Conservation (phyloP, 805 yeast genomes). For the Candida peoriensis region DNA sequence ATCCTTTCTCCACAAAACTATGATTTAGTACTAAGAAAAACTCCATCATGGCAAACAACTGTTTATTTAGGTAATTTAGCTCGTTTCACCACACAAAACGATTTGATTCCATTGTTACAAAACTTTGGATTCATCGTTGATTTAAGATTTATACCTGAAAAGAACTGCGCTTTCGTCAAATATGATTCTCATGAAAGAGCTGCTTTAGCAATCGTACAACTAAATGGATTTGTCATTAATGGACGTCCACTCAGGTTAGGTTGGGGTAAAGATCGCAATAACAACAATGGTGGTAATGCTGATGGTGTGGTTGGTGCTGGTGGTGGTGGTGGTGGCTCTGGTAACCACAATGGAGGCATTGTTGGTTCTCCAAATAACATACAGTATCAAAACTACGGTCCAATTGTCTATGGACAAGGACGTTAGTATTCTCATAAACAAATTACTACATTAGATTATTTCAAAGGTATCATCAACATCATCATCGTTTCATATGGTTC, state of each 20-base stretch:
- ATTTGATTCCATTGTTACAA: slow-evolving; percentile 67
- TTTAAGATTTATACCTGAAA: slow-evolving; percentile 73
- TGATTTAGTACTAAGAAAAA: slow-evolving; percentile 67
- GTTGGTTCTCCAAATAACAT: too few species aligned
- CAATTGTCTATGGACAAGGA: slow-evolving; percentile 10
- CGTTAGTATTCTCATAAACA: too few species aligned
- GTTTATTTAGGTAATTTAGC: slow-evolving; percentile 85
- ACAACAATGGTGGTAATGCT: too few species aligned
- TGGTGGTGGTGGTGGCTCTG: too few species aligned
- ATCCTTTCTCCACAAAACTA: slow-evolving; percentile 47
- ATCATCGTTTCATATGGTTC: too few species aligned
- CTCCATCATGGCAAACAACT: slow-evolving; percentile 81
- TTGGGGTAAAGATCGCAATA: slow-evolving; percentile 70
- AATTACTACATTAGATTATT: too few species aligned
- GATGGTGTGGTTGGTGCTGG: too few species aligned
- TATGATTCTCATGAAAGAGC: slow-evolving; percentile 86
- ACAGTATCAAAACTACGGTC: slow-evolving; percentile 11
- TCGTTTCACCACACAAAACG: slow-evolving; percentile 67
- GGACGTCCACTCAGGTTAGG: slow-evolving; percentile 80
- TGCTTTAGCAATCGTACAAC: slow-evolving; percentile 78
- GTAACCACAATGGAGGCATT: too few species aligned
- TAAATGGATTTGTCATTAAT: slow-evolving; percentile 63
- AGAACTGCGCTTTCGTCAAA: slow-evolving; percentile 85
- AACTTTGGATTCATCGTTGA: slow-evolving; percentile 81
- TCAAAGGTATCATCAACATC: too few species aligned